A percentile compares a stretch with the other conserved stretches of the same genome.
phyloP scores from a whole-genome alignment of 108 stramenopile species.

The Conticribra weissflogii region DNA sequence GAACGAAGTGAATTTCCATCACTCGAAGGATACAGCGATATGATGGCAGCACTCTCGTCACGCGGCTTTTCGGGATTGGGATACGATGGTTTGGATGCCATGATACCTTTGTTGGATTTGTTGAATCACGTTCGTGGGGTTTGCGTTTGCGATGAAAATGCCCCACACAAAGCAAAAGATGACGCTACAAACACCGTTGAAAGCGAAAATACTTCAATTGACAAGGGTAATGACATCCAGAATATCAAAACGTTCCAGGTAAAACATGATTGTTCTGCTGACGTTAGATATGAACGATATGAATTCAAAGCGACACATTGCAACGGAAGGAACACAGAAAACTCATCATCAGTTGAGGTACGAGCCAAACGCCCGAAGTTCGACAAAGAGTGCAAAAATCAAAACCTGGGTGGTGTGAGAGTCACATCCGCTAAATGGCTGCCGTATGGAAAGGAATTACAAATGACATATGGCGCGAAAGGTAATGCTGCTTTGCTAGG shows the following conservation, averaged over 20 bases:
- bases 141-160: not conserved
- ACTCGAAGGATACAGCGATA: conserved; percentile 57
- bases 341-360: not conserved
- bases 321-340: not conserved
- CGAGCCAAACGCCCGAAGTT: not conserved
- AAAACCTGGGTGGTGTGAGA: conserved; percentile 12
- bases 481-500: conserved; percentile 68
- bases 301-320: not conserved
- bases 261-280: conserved; percentile 1
- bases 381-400: not conserved
- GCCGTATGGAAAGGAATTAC: conserved; percentile 43
- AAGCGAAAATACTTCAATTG: not conserved
- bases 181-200: no score
- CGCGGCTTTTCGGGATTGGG: conserved; percentile 72
- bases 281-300: conserved; percentile 28
- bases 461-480: conserved; percentile 82
- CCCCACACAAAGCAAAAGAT: no score
- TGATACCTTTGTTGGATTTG: conserved; percentile 81
- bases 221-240: not conserved
- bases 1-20: conserved; percentile 65
- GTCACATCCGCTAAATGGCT: conserved; percentile 29
- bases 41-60: conserved; percentile 69
- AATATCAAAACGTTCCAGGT: conserved; percentile 49
- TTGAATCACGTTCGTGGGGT: conserved; percentile 75
- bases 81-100: conserved; percentile 49